A percentile compares a stretch with the other conserved stretches of the same genome.
phyloP scores from a whole-genome alignment of 2,329 filamentous ascomycete species.

The Chalaropsis thielavioides region DNA sequence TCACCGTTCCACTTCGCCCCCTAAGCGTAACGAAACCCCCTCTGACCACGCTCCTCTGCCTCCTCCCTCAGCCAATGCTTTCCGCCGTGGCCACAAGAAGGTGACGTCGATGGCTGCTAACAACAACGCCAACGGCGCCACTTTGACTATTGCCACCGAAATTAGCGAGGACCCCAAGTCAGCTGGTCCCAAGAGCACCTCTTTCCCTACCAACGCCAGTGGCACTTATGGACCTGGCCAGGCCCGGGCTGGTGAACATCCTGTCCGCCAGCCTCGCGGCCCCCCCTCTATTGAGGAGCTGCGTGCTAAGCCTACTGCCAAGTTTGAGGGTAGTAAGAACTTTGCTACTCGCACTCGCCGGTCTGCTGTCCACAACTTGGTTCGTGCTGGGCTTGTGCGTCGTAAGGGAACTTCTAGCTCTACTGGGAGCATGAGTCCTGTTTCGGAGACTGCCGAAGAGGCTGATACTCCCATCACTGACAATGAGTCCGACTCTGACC shows the following conservation, averaged over 20 bases:
- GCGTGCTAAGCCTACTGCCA: constrained; percentile 74
- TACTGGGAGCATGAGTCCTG: constrained; percentile 70
- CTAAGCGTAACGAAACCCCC: constrained; percentile 54
- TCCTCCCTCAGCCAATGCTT: constrained; percentile 77
- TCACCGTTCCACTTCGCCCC: constrained; percentile 50
- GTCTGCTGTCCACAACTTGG: constrained; percentile 79
- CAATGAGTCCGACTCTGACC: constrained; percentile 57
- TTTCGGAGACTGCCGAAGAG: constrained; percentile 62
- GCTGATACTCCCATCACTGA: constrained; percentile 55
- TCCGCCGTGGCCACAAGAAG: constrained; percentile 91
- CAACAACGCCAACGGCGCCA: constrained; percentile 34
- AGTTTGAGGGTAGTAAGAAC: constrained; percentile 93
- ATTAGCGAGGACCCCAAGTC: constrained; percentile 33
- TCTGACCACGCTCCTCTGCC: constrained; percentile 57
- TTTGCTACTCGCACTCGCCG: constrained; percentile 86
- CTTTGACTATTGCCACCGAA: constrained; percentile 31
- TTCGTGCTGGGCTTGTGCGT: constrained; percentile 76
- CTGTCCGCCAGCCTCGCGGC: constrained; percentile 79
- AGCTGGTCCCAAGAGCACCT: constrained; percentile 60
- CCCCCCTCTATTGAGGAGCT: constrained; percentile 88
- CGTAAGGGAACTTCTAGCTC: constrained; percentile 60
- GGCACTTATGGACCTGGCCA: constrained; percentile 89
- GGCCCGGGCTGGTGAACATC: constrained; percentile 85
- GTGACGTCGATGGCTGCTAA: constrained; percentile 50
- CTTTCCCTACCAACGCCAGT: constrained; percentile 68